Evolutionary conservation across 164 flowering plant species (phyloP), one percentile per base, ranked within the genome.

Genomic region (Umbilicus rupestris): DNA sequence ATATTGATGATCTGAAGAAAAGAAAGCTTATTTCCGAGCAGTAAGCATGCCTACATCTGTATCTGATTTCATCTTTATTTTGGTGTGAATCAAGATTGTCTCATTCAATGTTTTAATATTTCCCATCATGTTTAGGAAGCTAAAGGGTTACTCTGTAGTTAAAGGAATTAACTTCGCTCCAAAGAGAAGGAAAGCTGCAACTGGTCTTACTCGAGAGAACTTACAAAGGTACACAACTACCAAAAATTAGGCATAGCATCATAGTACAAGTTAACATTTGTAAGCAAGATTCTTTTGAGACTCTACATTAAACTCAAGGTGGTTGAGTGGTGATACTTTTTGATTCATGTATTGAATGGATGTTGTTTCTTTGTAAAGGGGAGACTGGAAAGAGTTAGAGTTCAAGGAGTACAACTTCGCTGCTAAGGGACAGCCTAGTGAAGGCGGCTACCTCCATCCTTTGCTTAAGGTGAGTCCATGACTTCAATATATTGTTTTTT

Each of bases 401-500:
- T 86, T 94, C 58, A 94, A 94, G 75, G 92, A 84, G 71, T 94
- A 89, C 67, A 94, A 91, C 79, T 89, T 86, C 79, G 79, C 66
- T 69, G 96, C 99, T 39, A 87, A 82, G 71, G 92, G 96, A 64
- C 80, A 71, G 66, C 85, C 92, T 39, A 42, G 75, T 68, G 90
- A 87, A 68, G 83, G 87, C 67, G 99, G 99, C 70, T 85, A 86
- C 80, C 87, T 94, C 42, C 97, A 94, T 83, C 96, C 99, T 30
- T 75, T 94, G 66, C 87, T 84, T 57, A 94, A 94, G 97, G 96
- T 75, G 75, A 66, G 88, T 7, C 26, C 57, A 60, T 49, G 41
- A 15, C 58, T 58, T 65, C 60, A 12, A 7, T 35, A 35, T 35
- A 35, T 35, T 7, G 7, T 41, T 41, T 2, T 14, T 41, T 6